A percentile compares a stretch with the other conserved stretches of the same genome.
Evolutionary conservation across 108 stramenopile species (phyloP).

Genomic region (Cyclotella atomus): DNA sequence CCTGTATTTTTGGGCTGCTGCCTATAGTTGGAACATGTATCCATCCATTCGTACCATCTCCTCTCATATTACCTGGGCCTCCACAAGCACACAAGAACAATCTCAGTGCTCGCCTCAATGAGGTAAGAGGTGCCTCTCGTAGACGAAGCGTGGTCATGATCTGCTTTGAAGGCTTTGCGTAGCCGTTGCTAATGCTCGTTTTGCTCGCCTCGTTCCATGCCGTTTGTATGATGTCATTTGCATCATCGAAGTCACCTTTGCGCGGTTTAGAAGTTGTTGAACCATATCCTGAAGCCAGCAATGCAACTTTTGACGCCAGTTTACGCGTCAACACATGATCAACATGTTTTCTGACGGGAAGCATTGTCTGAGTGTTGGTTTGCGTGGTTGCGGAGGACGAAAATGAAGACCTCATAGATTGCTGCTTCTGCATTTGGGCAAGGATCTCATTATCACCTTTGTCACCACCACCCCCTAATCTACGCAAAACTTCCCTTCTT

Average conservation of each 20-base stretch:
- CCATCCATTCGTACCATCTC: slow-evolving; percentile 83
- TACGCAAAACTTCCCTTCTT: slow-evolving; percentile 51
- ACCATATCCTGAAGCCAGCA: neutral
- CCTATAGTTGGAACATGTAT: slow-evolving; percentile 49
- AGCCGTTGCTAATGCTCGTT: too few species aligned
- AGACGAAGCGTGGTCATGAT: slow-evolving; percentile 45
- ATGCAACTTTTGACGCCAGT: slow-evolving; percentile 45
- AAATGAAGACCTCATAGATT: slow-evolving; percentile 50
- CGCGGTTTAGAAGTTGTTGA: neutral
- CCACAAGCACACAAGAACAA: slow-evolving; percentile 75
- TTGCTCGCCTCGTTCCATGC: neutral
- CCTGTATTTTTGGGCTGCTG: slow-evolving; percentile 17
- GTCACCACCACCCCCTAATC: slow-evolving; percentile 56
- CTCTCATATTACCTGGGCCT: slow-evolving; percentile 83
- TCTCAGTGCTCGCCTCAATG: slow-evolving; percentile 58
- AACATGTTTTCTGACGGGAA: slow-evolving; percentile 76
- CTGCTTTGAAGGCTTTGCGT: too few species aligned
- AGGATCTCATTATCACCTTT: slow-evolving; percentile 62
- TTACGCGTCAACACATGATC: slow-evolving; percentile 56
- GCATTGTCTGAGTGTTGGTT: slow-evolving; percentile 16
- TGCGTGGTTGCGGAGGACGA: slow-evolving; percentile 1
- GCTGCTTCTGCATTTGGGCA: slow-evolving; percentile 82
- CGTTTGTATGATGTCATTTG: slow-evolving; percentile 12
- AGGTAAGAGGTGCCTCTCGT: slow-evolving; percentile 64
- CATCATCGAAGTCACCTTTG: slow-evolving; percentile 25